Evolutionary conservation across 73 alveolate species (phyloP).

Genomic region (Stentor coeruleus): DNA sequence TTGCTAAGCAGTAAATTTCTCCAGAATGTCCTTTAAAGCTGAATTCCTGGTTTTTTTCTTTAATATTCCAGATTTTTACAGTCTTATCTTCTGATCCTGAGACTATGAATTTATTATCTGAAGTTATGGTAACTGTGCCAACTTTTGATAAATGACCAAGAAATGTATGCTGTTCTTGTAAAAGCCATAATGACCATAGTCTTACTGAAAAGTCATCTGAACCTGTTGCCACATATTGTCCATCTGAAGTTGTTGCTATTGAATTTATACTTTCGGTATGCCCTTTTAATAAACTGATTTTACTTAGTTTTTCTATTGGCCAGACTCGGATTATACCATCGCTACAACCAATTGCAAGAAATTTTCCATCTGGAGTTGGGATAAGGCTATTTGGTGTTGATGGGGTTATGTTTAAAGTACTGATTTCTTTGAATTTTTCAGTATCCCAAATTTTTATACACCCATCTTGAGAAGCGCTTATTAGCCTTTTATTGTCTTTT

Average conservation of each 20-base stretch:
- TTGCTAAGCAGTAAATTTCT: no score
- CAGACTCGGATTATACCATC: neutral
- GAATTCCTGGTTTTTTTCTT: no score
- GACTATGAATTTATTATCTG: constrained; percentile 4
- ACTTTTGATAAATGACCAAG: neutral
- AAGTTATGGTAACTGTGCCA: neutral
- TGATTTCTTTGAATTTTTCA: no score
- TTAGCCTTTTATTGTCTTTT: constrained; percentile 54
- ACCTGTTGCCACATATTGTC: neutral
- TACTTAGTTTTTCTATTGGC: neutral
- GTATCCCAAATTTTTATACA: constrained; percentile 78
- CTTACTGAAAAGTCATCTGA: neutral
- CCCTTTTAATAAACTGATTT: neutral
- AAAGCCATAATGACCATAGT: neutral
- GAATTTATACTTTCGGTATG: neutral
- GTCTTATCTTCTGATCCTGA: neutral
- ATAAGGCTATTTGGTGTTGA: no score
- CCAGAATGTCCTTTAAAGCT: no score
- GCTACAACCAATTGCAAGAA: neutral
- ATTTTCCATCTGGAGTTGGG: neutral
- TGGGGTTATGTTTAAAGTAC: no score
- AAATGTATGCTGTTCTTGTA: neutral
- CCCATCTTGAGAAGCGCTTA: constrained; percentile 79
- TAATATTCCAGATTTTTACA: neutral
- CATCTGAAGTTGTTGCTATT: neutral